Evolutionary conservation across 306 rosid species (phyloP).

Genomic region (Lathyrus tuberosus): DNA sequence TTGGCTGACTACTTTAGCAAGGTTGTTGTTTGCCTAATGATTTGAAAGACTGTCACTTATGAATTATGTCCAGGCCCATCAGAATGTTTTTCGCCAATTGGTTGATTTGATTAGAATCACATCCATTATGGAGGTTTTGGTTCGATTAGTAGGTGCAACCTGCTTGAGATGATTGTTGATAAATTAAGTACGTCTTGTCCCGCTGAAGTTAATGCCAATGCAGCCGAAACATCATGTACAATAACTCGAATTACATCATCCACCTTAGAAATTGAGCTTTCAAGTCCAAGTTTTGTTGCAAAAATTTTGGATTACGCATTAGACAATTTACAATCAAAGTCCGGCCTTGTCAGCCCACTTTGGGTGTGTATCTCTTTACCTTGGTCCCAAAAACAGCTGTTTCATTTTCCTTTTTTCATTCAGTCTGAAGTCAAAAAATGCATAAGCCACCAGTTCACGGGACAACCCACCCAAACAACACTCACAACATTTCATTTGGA

Average conservation of each 20-base stretch:
- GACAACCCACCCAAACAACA: no score
- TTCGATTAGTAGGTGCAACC: slow-evolving; percentile 89
- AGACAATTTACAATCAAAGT: slow-evolving; percentile 80
- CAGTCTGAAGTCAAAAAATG: slow-evolving; percentile 80
- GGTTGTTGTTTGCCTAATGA: slow-evolving; percentile 94
- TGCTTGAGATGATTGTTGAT: slow-evolving; percentile 98
- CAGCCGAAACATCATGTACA: slow-evolving; percentile 86
- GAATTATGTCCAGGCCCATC: slow-evolving; percentile 97
- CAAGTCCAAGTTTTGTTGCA: slow-evolving; percentile 89
- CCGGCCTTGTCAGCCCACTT: slow-evolving; percentile 84
- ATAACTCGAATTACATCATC: slow-evolving; percentile 84
- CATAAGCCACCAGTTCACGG: slow-evolving; percentile 75
- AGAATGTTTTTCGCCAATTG: slow-evolving; percentile 72
- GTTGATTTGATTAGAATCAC: slow-evolving; percentile 98
- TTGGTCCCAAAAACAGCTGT: slow-evolving; percentile 84
- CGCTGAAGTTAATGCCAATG: slow-evolving; percentile 97
- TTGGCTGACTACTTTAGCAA: slow-evolving; percentile 97
- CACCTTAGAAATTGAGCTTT: slow-evolving; percentile 79
- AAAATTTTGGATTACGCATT: slow-evolving; percentile 78
- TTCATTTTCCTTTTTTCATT: slow-evolving; percentile 71
- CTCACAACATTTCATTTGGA: no score
- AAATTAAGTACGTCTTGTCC: slow-evolving; percentile 85
- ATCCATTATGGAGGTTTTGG: slow-evolving; percentile 99
- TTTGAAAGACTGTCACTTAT: slow-evolving; percentile 92
- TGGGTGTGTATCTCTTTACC: slow-evolving; percentile 90